Percentiles rank a stretch among this genome's conserved stretches.
Evolutionary conservation across 1,284 basidiomycete species (phyloP).

Genomic region (Microbotryum scabiosae): DNA sequence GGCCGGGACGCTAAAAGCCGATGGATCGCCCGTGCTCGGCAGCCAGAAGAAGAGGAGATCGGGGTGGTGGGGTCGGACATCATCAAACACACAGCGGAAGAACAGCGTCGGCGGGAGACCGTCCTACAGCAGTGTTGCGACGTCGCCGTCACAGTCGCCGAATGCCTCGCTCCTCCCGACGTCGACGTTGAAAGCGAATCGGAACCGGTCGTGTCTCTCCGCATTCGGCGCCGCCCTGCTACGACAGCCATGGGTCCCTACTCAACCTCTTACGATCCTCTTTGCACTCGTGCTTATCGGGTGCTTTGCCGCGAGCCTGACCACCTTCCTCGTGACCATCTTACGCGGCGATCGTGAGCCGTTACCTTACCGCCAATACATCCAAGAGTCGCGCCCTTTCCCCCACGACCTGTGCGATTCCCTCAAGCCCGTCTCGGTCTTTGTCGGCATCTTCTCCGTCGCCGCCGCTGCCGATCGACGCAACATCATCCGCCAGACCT

Average conservation of each 20-base stretch:
- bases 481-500: slow-evolving; percentile 81
- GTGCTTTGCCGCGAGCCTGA: slow-evolving; percentile 37
- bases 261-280: slow-evolving; percentile 67
- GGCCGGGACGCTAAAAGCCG: slow-evolving; percentile 18
- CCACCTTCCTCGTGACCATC: slow-evolving; percentile 74
- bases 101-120: slow-evolving; percentile 2
- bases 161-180: slow-evolving; percentile 3
- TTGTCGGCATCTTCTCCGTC: slow-evolving; percentile 84
- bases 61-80: slow-evolving; percentile 22
- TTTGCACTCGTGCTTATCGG: slow-evolving; percentile 65
- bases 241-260: slow-evolving; percentile 67
- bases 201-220: slow-evolving; percentile 2
- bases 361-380: slow-evolving; percentile 87
- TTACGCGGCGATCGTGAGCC: slow-evolving; percentile 93
- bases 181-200: slow-evolving; percentile 1
- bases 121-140: slow-evolving; percentile 4
- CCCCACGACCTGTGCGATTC: slow-evolving; percentile 48
- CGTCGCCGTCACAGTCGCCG: neutral
- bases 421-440: slow-evolving; percentile 78
- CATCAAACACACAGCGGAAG: slow-evolving; percentile 16
- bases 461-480: slow-evolving; percentile 78
- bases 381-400: slow-evolving; percentile 45
- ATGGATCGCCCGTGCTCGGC: slow-evolving; percentile 21
- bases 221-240: slow-evolving; percentile 42
- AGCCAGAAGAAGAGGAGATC: slow-evolving; percentile 19